Evolutionary conservation across 768 basidiomycete genomes (phyloP).

Genomic region (Pulveroboletus sp.): DNA sequence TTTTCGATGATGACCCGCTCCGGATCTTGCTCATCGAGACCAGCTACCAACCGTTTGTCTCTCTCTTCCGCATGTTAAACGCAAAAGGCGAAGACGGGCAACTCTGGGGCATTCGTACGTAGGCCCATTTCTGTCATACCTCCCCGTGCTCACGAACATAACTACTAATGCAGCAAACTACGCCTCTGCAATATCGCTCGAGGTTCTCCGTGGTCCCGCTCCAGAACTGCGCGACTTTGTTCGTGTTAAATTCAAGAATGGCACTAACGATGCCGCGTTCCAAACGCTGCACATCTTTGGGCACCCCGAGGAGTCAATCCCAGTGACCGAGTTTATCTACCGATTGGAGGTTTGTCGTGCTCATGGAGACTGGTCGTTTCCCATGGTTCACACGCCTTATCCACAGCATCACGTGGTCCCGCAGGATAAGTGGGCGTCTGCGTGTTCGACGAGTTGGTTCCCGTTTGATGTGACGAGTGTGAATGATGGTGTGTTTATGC

Average conservation of each 20-base stretch:
- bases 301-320: conserved; percentile 60
- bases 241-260: conserved; percentile 80
- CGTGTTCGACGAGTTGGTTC: conserved; percentile 33
- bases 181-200: conserved; percentile 67
- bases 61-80: conserved; percentile 73
- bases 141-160: neutral
- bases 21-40: conserved; percentile 72
- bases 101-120: conserved; percentile 60
- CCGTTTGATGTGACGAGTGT: conserved; percentile 10
- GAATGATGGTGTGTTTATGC: neutral
- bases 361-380: neutral
- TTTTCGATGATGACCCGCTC: conserved; percentile 72
- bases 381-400: neutral
- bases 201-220: conserved; percentile 69
- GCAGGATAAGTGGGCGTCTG: conserved; percentile 37
- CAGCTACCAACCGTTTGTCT: conserved; percentile 77
- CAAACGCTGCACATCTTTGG: conserved; percentile 65
- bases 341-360: conserved; percentile 57
- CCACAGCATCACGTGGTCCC: conserved; percentile 35
- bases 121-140: neutral
- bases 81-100: conserved; percentile 37
- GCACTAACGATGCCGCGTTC: conserved; percentile 53
- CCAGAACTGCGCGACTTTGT: conserved; percentile 76
- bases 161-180: conserved; percentile 49
- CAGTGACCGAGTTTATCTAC: conserved; percentile 80